A percentile compares a stretch with the other conserved stretches of the same genome.
Evolutionary conservation across 1,284 basidiomycete genomes (phyloP).

Genomic region (Heliocybe sulcata): DNA sequence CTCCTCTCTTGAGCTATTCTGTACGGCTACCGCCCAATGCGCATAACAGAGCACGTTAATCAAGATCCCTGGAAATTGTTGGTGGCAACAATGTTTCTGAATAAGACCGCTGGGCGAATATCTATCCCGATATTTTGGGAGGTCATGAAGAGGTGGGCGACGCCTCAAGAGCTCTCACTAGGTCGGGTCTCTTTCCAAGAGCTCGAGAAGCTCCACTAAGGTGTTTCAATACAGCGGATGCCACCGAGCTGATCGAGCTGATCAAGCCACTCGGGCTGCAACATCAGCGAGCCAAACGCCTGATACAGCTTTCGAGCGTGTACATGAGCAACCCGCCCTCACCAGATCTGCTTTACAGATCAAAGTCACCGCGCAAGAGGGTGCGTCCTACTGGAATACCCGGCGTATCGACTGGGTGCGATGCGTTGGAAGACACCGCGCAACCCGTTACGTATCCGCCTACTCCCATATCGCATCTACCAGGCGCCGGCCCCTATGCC

Average conservation of each 20-base stretch:
- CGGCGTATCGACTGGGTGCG: background rate
- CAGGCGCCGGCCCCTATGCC: slow-evolving; percentile 55
- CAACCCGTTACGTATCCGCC: slow-evolving; percentile 25
- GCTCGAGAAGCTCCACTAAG: background rate
- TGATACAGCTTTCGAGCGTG: slow-evolving; percentile 38
- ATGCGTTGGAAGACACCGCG: background rate
- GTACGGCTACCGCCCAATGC: background rate
- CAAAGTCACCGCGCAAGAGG: slow-evolving; percentile 13
- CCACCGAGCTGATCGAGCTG: slow-evolving; percentile 29
- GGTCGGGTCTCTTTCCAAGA: slow-evolving; percentile 25
- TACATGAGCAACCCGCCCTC: slow-evolving; percentile 37
- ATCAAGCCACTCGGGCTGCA: slow-evolving; percentile 48
- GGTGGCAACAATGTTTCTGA: slow-evolving; percentile 45
- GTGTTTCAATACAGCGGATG: slow-evolving; percentile 21
- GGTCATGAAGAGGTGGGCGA: slow-evolving; percentile 44
- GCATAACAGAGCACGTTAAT: slow-evolving; percentile 32
- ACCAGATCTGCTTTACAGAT: slow-evolving; percentile 19
- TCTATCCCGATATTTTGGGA: slow-evolving; percentile 50
- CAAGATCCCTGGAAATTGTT: slow-evolving; percentile 48
- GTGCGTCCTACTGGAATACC: no score
- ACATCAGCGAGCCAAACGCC: slow-evolving; percentile 39
- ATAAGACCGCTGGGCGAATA: slow-evolving; percentile 44
- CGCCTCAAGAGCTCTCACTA: slow-evolving; percentile 37
- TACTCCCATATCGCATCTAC: slow-evolving; percentile 44
- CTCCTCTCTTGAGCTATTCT: background rate